Evolutionary conservation across 257 asterid species (phyloP), one percentile per base, ranked within the genome.

Genomic region (Nicotiana attenuata): DNA sequence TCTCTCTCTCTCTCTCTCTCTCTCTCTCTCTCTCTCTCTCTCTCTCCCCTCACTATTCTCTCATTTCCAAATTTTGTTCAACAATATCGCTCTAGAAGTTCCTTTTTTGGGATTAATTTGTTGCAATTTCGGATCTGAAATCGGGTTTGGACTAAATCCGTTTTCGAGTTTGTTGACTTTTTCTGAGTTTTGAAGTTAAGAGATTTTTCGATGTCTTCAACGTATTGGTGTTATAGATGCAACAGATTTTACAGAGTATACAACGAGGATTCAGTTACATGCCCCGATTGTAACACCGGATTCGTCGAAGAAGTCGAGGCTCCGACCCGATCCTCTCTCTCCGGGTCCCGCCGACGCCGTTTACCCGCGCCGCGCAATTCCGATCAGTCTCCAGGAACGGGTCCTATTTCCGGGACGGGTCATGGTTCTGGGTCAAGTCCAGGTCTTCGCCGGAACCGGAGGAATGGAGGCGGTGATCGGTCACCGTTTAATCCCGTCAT

Each of bases 401-500:
- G 83, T 1, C 33, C 89, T 31, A 80, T 76, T 19, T 41, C 90
- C 24, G 88, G 66, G 22, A 41, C 90, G 11, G 87, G 81, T 2
- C 65, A 84, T 67, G 90, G 84, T 10, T 81, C 90, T 5, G 82
- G 60, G 47, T 82, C 85, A 38, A 91, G 94, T 71, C 97, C 98
- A 0, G 87, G 91, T 82, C 69, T 88, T 80, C 80, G 97, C 35
- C 85, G 97, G 78, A 92, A 87, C 85, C 90, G 95, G 38, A 88
- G 98, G 82, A 88, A 86, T 69, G 88, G 57, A 3, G 57, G 87
- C 0, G 93, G 96, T 14, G 98, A 94, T 33, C 88, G 98, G 67
- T 91, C 98, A 0, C 98, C 97, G 76, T 94, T 94, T 65, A 94
- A 94, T 82, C 98, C 98, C 20, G 98, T 94, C 2, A 92, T 92